Evolutionary conservation across 176 grass and related monocot species (phyloP).

Genomic region (Oryza meridionalis): DNA sequence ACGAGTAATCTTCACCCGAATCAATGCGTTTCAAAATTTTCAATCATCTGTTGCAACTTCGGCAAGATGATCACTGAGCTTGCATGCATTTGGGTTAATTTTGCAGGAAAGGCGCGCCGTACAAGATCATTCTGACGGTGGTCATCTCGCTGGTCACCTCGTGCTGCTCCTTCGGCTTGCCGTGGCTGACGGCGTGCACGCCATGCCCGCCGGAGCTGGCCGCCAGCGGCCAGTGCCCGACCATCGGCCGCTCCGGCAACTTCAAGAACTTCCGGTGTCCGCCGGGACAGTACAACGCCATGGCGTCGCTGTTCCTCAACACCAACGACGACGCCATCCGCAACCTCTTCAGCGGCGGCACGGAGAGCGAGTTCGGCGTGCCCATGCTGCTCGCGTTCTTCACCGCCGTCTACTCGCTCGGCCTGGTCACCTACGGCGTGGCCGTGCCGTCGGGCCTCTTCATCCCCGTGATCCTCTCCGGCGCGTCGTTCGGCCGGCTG

Average conservation of each 20-base stretch:
- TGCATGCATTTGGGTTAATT: background rate
- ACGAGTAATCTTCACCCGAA: slow-evolving; percentile 38
- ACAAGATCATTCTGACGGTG: slow-evolving; percentile 69
- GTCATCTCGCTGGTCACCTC: slow-evolving; percentile 63
- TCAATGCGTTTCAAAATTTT: background rate
- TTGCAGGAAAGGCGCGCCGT: slow-evolving; percentile 59
- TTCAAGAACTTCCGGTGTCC: slow-evolving; percentile 74
- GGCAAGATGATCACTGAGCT: background rate
- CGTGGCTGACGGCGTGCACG: slow-evolving; percentile 54
- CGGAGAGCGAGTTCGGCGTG: slow-evolving; percentile 53
- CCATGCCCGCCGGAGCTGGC: slow-evolving; percentile 45
- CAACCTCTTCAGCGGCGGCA: slow-evolving; percentile 64
- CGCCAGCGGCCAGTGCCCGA: slow-evolving; percentile 46
- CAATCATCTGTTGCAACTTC: background rate
- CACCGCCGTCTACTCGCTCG: slow-evolving; percentile 44
- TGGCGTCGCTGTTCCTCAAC: slow-evolving; percentile 78
- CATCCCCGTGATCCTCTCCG: slow-evolving; percentile 61
- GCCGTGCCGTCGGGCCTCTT: slow-evolving; percentile 71
- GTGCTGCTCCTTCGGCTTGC: slow-evolving; percentile 59
- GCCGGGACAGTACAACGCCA: slow-evolving; percentile 59
- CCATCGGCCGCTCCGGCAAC: slow-evolving; percentile 64
- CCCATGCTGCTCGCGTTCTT: slow-evolving; percentile 57
- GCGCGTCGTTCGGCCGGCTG: slow-evolving; percentile 56
- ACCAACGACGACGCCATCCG: slow-evolving; percentile 80
- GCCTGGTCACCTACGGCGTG: slow-evolving; percentile 66